Base-by-base conservation (phyloP, 2,329 filamentous ascomycete genomes). In the Scedosporium apiospermum region DNA sequence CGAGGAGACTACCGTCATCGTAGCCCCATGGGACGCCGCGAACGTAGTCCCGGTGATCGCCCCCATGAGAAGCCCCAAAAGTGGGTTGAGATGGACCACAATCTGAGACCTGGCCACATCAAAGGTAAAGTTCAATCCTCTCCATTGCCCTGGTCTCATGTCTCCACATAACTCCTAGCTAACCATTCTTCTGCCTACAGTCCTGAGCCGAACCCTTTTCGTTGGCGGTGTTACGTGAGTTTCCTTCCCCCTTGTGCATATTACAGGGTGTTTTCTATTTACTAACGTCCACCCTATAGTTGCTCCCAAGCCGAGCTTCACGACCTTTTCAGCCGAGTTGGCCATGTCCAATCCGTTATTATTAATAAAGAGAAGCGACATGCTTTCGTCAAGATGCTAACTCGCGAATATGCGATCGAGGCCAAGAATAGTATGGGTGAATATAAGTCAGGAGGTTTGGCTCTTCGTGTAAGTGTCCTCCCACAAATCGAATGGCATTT, bases 361-460 rank as follows among this genome's bases (percentile, higher is more conserved):
- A 93, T 97, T 67, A 98, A 99, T 77, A 89, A 91, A 70, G 95
- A 99, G 71, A 99, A 98, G 78, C 90, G 95, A 18, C 95, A 99
- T 75, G 95, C 95, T 5, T 99, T 99, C 73, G 93, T 99, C 70
- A 99, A 99, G 78, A 99, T 99, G 95, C 84, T 95, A 67, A 95
- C 86, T 66, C 91, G 96, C 44, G 82, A 86, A 65, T 91, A 96
- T 74, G 93, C 95, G 14, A 83, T 96, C 64, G 79, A 74, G 65
- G 95, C 95, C 60, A 96, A 96, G 72, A 85, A 89, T 44, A 90
- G 87, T 60, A 96, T 98, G 87, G 93, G 55, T 57, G 61, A 63
- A 46, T 63, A 59, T 30, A 63, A 63, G 27, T 59, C 61, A 2
- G 61, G 61, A 83, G 89, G 68, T 85, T 91, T 66, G 23, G 60